Conservation (phyloP, 2,329 filamentous ascomycete species). For the Fusarium sororula region DNA sequence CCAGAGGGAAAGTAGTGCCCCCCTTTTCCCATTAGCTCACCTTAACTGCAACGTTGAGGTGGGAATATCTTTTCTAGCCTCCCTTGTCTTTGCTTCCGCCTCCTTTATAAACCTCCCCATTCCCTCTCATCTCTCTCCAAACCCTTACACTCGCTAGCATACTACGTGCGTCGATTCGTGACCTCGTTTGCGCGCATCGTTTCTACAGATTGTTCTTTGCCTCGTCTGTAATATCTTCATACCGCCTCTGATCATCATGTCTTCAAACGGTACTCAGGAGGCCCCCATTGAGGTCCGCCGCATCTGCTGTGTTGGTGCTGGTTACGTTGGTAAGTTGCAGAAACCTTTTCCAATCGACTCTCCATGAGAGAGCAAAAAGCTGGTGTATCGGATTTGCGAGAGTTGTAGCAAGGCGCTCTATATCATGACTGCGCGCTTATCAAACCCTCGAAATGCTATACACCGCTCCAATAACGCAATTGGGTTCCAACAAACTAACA, state of each 20-base stretch:
- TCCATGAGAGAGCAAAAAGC: neutral
- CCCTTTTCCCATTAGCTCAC: conserved; percentile 25
- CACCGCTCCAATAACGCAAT: conserved; percentile 13
- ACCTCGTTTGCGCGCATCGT: conserved; percentile 35
- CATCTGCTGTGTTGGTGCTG: conserved; percentile 79
- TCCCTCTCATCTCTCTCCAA: conserved; percentile 9
- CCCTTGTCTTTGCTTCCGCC: conserved; percentile 24
- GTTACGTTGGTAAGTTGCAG: conserved; percentile 73
- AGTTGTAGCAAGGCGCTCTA: neutral
- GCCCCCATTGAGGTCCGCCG: conserved; percentile 57
- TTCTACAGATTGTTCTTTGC: conserved; percentile 23
- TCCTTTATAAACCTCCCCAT: conserved; percentile 37
- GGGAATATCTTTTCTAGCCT: conserved; percentile 39
- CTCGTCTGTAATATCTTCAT: conserved; percentile 27
- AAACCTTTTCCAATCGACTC: neutral
- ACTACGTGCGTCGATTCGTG: conserved; percentile 35
- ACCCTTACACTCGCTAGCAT: conserved; percentile 33
- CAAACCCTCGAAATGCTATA: neutral
- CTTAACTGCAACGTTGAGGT: conserved; percentile 34
- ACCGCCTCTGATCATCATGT: conserved; percentile 35
- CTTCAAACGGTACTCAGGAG: conserved; percentile 44
- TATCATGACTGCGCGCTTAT: conserved; percentile 18
- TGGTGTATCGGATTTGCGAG: neutral
- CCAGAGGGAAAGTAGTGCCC: conserved; percentile 16
- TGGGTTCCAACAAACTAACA: conserved; percentile 24